Percentiles rank a stretch among this genome's conserved stretches.
Conservation (phyloP, 176 grass and related monocot species). For the Zizania latifolia region DNA sequence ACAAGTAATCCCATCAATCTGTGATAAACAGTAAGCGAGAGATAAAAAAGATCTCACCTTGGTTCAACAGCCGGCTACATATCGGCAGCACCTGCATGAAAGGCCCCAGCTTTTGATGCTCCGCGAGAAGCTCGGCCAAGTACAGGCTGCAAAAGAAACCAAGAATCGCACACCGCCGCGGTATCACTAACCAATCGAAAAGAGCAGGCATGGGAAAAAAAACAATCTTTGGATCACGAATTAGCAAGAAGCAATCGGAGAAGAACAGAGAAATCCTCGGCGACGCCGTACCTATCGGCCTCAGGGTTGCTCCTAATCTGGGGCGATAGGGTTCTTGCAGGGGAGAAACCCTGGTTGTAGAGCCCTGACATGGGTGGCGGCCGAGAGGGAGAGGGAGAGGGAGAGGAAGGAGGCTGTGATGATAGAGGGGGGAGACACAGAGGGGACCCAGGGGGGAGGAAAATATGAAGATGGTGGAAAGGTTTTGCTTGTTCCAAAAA, state of each 20-base stretch:
- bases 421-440: background rate
- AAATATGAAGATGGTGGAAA: background rate
- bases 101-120: conserved; percentile 80
- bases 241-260: conserved; percentile 13
- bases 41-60: conserved; percentile 54
- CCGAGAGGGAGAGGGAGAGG: background rate
- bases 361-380: conserved; percentile 73
- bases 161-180: background rate
- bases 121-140: conserved; percentile 77
- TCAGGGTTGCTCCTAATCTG: conserved; percentile 70
- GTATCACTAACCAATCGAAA: background rate
- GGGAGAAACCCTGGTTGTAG: conserved; percentile 71
- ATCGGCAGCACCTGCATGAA: conserved; percentile 93
- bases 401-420: background rate
- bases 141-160: conserved; percentile 48
- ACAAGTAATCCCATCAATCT: background rate
- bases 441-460: background rate
- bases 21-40: conserved; percentile 14
- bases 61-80: conserved; percentile 74
- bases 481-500: background rate
- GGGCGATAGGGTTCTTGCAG: conserved; percentile 67
- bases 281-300: conserved; percentile 51
- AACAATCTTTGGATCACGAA: conserved; percentile 46
- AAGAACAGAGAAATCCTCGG: background rate
- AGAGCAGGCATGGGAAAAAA: background rate